Evolutionary conservation across 2,329 filamentous ascomycete species (phyloP).

Genomic region (Arthrobotrys musiformis): DNA sequence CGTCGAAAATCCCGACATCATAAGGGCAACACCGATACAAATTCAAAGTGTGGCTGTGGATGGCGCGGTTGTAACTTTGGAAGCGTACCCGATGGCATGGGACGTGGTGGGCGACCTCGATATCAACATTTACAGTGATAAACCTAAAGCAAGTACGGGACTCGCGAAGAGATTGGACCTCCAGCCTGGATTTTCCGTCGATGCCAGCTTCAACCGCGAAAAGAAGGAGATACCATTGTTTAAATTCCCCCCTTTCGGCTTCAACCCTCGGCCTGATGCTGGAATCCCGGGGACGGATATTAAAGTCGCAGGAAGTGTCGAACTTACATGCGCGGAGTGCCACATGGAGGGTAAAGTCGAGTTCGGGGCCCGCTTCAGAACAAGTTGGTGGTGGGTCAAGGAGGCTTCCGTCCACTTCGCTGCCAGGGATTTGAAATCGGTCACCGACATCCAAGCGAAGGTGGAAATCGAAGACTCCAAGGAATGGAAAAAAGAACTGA

Average conservation of each 20-base stretch:
- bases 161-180: slow-evolving; percentile 5
- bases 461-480: background rate
- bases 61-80: background rate
- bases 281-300: background rate
- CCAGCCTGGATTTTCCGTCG: background rate
- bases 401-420: slow-evolving; percentile 4
- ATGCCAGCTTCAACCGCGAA: background rate
- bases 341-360: background rate
- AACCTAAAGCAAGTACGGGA: background rate
- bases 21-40: background rate
- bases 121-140: background rate
- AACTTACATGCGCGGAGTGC: slow-evolving; percentile 14
- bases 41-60: slow-evolving; percentile 18
- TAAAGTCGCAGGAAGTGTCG: background rate
- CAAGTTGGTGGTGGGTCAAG: background rate
- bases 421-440: background rate
- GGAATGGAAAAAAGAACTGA: background rate
- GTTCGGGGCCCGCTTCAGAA: slow-evolving; percentile 10
- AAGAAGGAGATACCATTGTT: background rate
- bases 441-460: slow-evolving; percentile 8
- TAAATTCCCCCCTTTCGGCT: background rate
- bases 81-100: background rate
- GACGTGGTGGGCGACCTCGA: slow-evolving; percentile 15
- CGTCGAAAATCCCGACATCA: background rate
- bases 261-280: background rate